A percentile compares a stretch with the other conserved stretches of the same genome.
Evolutionary conservation across 495 filamentous ascomycete genomes (phyloP).

Genomic region (Astrothelium subdiscretum): DNA sequence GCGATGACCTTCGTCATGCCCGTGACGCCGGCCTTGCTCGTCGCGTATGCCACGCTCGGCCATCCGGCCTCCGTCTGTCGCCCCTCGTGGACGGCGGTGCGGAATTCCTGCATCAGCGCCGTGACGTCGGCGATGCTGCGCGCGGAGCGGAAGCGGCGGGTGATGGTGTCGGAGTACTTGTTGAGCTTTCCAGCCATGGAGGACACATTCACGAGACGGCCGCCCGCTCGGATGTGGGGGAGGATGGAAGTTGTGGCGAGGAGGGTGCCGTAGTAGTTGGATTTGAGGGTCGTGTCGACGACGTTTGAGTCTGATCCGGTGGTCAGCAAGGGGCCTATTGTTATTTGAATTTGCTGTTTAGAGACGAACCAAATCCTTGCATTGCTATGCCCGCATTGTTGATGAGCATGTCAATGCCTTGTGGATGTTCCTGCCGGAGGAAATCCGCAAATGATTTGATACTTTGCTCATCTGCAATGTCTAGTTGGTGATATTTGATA

Average conservation of each 20-base stretch:
- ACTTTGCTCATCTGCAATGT: slow-evolving; percentile 33
- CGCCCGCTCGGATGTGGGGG: slow-evolving; percentile 29
- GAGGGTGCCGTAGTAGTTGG: slow-evolving; percentile 40
- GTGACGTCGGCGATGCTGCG: slow-evolving; percentile 30
- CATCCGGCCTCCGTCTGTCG: slow-evolving; percentile 33
- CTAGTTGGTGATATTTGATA: slow-evolving; percentile 33
- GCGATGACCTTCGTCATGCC: slow-evolving; percentile 34
- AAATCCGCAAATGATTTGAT: slow-evolving; percentile 29
- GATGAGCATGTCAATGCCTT: slow-evolving; percentile 38
- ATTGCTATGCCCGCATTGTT: slow-evolving; percentile 38
- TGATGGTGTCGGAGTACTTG: slow-evolving; percentile 30
- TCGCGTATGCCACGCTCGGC: slow-evolving; percentile 37
- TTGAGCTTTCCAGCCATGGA: slow-evolving; percentile 31
- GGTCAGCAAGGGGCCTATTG: neutral
- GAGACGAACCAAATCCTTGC: slow-evolving; percentile 24
- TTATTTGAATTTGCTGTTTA: neutral
- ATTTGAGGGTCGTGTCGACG: slow-evolving; percentile 35
- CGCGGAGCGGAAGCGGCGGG: slow-evolving; percentile 26
- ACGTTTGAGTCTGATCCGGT: slow-evolving; percentile 35
- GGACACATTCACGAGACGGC: slow-evolving; percentile 38
- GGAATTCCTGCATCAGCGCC: slow-evolving; percentile 34
- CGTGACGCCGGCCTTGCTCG: slow-evolving; percentile 36
- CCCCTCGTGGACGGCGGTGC: slow-evolving; percentile 27
- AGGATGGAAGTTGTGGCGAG: slow-evolving; percentile 29
- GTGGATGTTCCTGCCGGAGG: slow-evolving; percentile 33